A percentile compares a stretch with the other conserved stretches of the same genome.
These are phyloP conservation scores for Secale cereale DNA, from an alignment of 176 grass and related monocot genomes.

Conservation along the genomic window DNA sequence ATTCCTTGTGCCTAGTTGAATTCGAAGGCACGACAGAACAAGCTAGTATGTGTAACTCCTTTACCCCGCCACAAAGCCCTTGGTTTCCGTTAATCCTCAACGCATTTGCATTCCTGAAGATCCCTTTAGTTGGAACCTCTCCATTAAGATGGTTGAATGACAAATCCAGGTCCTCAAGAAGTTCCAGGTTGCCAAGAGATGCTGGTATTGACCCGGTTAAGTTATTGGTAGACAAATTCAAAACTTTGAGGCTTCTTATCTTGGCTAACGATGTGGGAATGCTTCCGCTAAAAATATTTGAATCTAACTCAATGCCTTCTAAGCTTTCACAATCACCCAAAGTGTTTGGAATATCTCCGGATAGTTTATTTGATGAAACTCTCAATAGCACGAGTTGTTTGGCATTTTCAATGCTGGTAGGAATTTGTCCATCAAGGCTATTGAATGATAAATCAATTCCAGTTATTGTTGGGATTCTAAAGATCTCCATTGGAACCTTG, in stretches of 20 bases:
- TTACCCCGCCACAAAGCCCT: neutral
- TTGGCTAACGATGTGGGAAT: neutral
- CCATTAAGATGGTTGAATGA: neutral
- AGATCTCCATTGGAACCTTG: no score
- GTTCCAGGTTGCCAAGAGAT: neutral
- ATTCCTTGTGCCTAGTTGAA: neutral
- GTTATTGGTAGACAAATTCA: neutral
- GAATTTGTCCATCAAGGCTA: no score
- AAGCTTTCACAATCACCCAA: neutral
- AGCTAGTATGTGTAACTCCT: neutral
- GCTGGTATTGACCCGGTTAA: neutral
- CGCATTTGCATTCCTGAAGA: neutral
- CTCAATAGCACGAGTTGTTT: no score
- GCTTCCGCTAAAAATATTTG: neutral
- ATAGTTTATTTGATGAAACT: neutral
- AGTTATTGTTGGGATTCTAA: no score
- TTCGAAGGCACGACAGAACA: neutral
- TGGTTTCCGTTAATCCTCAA: neutral
- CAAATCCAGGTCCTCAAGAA: neutral
- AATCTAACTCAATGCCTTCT: neutral
- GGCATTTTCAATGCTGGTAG: no score
- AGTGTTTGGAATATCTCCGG: neutral
- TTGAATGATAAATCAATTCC: no score
- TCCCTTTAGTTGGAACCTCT: neutral
- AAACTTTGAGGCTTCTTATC: neutral